Conservation (phyloP, 1,284 basidiomycete species). For the Tilletia caries region DNA sequence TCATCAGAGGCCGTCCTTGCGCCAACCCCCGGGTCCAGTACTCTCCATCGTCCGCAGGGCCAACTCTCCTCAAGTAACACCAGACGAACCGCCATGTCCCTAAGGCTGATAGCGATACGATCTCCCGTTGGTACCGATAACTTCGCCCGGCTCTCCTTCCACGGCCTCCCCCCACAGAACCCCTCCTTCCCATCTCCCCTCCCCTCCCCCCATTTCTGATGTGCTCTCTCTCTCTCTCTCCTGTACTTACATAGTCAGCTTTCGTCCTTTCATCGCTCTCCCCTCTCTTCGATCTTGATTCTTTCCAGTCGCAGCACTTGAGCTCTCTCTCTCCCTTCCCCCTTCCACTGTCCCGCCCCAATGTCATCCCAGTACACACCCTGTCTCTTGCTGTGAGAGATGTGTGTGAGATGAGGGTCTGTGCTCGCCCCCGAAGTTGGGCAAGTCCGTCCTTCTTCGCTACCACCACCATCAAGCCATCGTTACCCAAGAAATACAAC, state of each 20-base stretch:
- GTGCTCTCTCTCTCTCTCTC: neutral
- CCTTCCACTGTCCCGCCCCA: neutral
- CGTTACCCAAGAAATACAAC: too few species aligned
- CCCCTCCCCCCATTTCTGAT: neutral
- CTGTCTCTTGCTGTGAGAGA: neutral
- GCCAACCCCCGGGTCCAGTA: too few species aligned
- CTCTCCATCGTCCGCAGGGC: too few species aligned
- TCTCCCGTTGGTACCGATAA: too few species aligned
- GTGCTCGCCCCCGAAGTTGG: neutral
- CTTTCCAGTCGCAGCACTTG: neutral
- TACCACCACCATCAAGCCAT: neutral
- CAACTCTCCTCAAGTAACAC: too few species aligned
- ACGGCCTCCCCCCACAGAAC: neutral
- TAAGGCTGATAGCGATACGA: too few species aligned
- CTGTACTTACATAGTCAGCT: too few species aligned
- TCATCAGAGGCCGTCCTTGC: too few species aligned
- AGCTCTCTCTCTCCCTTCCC: neutral
- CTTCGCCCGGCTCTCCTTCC: too few species aligned
- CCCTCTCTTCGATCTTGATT: neutral
- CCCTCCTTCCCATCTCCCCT: neutral
- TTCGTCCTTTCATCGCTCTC: too few species aligned
- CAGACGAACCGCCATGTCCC: too few species aligned
- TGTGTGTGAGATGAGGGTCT: neutral
- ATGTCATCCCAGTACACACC: neutral
- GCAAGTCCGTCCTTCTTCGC: neutral